Evolutionary conservation across 2,329 filamentous ascomycete species (phyloP).

Genomic region (Phialophora chinensis): DNA sequence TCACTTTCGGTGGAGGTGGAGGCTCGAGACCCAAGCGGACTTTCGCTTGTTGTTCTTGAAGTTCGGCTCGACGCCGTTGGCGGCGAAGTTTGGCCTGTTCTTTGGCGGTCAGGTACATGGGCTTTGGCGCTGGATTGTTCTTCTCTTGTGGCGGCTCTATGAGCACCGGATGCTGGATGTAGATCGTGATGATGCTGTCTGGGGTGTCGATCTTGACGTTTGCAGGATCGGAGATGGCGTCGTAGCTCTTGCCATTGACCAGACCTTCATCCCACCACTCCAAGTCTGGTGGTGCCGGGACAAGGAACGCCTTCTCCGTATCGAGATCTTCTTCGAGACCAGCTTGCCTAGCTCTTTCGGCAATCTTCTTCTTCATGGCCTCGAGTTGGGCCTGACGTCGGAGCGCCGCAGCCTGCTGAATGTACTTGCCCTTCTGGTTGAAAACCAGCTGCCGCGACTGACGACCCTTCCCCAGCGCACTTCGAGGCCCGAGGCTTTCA

Average conservation of each 20-base stretch:
- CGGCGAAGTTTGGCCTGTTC: slow-evolving; percentile 91
- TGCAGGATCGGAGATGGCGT: slow-evolving; percentile 67
- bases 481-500: slow-evolving; percentile 66
- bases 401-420: slow-evolving; percentile 87
- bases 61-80: slow-evolving; percentile 86
- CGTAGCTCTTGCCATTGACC: slow-evolving; percentile 75
- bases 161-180: slow-evolving; percentile 90
- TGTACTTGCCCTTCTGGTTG: slow-evolving; percentile 96
- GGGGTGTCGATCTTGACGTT: slow-evolving; percentile 75
- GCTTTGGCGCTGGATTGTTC: slow-evolving; percentile 76
- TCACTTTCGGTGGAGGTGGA: slow-evolving; percentile 92
- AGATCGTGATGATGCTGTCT: slow-evolving; percentile 88
- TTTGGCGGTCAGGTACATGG: slow-evolving; percentile 88
- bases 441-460: slow-evolving; percentile 81
- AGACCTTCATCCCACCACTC: slow-evolving; percentile 99
- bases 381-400: slow-evolving; percentile 87
- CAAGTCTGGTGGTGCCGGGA: slow-evolving; percentile 81
- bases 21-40: slow-evolving; percentile 88
- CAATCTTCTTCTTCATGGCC: slow-evolving; percentile 92
- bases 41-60: slow-evolving; percentile 97
- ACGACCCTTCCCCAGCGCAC: slow-evolving; percentile 64
- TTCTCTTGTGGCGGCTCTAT: slow-evolving; percentile 92
- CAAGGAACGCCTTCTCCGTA: slow-evolving; percentile 85
- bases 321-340: slow-evolving; percentile 91
- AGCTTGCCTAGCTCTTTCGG: slow-evolving; percentile 83